These are phyloP conservation scores for Gossypium ekmanianum DNA, from an alignment of 345 rosid genomes.

Conservation along the genomic window DNA sequence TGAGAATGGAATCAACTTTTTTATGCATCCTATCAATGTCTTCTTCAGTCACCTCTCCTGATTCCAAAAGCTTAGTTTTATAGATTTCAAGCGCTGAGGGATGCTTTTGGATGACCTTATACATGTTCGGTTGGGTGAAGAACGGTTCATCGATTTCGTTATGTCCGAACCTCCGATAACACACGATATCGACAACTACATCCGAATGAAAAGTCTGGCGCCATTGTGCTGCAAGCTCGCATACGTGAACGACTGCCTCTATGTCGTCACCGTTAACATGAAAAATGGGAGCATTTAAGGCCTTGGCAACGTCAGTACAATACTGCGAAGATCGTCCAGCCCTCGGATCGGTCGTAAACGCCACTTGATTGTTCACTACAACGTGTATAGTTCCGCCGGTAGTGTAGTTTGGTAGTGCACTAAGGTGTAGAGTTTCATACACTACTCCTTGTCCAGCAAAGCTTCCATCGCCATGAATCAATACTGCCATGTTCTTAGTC, in stretches of 20 bases:
- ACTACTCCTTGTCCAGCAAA: slow-evolving; percentile 65
- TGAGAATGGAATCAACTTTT: slow-evolving; percentile 59
- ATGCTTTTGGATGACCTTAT: slow-evolving; percentile 58
- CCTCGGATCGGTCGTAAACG: slow-evolving; percentile 55
- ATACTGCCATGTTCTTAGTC: slow-evolving; percentile 41
- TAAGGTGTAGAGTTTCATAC: slow-evolving; percentile 54
- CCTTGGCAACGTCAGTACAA: slow-evolving; percentile 57
- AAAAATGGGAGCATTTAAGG: slow-evolving; percentile 51
- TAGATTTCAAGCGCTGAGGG: slow-evolving; percentile 63
- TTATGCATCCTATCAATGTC: slow-evolving; percentile 56
- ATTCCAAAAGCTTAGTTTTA: slow-evolving; percentile 50
- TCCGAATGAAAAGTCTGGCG: slow-evolving; percentile 58
- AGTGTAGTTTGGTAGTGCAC: slow-evolving; percentile 51
- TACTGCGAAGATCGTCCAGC: slow-evolving; percentile 53
- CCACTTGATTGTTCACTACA: slow-evolving; percentile 60
- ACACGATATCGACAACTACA: slow-evolving; percentile 52
- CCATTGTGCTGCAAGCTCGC: slow-evolving; percentile 62
- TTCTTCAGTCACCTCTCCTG: slow-evolving; percentile 54
- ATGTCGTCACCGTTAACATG: slow-evolving; percentile 54
- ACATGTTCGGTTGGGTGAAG: slow-evolving; percentile 56
- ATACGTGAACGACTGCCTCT: slow-evolving; percentile 50
- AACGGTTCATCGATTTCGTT: slow-evolving; percentile 59
- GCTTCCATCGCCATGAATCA: slow-evolving; percentile 63
- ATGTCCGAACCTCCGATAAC: slow-evolving; percentile 52
- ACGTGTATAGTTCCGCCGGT: slow-evolving; percentile 58